A percentile compares a stretch with the other conserved stretches of the same genome.
Evolutionary conservation across 176 grass and related monocot genomes (phyloP).

Genomic region (Poa pratensis): DNA sequence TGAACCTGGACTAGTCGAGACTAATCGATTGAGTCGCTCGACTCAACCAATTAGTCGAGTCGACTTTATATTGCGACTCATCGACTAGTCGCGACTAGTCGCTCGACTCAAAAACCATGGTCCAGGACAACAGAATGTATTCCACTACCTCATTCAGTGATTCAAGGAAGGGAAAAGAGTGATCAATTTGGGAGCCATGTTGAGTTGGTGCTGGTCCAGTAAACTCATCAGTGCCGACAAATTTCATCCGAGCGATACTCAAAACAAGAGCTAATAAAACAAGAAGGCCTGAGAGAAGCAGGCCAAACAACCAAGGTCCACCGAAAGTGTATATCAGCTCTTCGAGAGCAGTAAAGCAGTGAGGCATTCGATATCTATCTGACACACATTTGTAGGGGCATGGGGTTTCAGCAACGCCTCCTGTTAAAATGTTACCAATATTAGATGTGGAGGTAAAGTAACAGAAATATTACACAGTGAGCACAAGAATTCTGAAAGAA

Average conservation of each 20-base stretch:
- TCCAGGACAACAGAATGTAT: constrained; percentile 21
- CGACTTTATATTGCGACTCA: too few species aligned
- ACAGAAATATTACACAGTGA: constrained; percentile 23
- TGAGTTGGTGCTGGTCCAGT: constrained; percentile 93
- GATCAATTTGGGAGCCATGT: constrained; percentile 93
- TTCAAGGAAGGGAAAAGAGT: constrained; percentile 95
- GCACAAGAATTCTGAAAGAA: constrained; percentile 14
- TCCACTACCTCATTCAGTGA: constrained; percentile 87
- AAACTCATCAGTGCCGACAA: constrained; percentile 88
- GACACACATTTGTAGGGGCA: constrained; percentile 94
- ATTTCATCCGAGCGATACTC: constrained; percentile 98
- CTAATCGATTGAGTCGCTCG: too few species aligned
- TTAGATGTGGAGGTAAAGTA: constrained; percentile 13
- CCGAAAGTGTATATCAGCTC: constrained; percentile 95
- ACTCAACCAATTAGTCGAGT: too few species aligned
- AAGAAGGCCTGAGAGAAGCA: constrained; percentile 93
- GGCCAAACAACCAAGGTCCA: constrained; percentile 94
- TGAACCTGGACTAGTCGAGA: not conserved
- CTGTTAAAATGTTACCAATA: constrained; percentile 51
- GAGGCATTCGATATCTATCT: constrained; percentile 96
- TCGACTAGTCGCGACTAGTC: too few species aligned
- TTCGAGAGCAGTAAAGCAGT: constrained; percentile 96
- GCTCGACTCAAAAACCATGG: too few species aligned
- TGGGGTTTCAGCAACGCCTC: constrained; percentile 84
- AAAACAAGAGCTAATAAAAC: constrained; percentile 91